phyloP scores from a whole-genome alignment of 192 early-diverging fungal genomes.

The Coemansia sp. region DNA sequence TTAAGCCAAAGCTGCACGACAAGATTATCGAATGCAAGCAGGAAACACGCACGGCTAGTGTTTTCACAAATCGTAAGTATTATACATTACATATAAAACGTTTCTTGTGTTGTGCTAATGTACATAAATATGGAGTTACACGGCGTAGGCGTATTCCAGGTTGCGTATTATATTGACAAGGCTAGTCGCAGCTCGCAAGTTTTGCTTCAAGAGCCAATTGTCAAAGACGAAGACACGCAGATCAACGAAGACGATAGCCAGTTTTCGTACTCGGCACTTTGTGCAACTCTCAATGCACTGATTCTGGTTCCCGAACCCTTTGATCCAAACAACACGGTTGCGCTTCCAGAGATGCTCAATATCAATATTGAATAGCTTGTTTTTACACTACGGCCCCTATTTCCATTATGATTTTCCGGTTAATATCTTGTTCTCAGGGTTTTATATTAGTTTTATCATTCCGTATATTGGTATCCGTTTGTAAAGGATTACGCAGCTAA shows the following conservation, averaged over 20 bases:
- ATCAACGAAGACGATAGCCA: slow-evolving; percentile 9
- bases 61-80: slow-evolving; percentile 35
- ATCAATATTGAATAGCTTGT: slow-evolving; percentile 4
- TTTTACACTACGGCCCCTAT: too few relatives aligned
- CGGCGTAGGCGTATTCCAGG: slow-evolving; percentile 33
- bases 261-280: slow-evolving; percentile 33
- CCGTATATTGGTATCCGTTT: not conserved
- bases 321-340: slow-evolving; percentile 40
- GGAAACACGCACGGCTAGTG: slow-evolving; percentile 15
- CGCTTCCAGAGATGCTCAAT: slow-evolving; percentile 15
- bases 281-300: slow-evolving; percentile 16
- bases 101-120: not conserved
- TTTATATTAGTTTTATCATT: not conserved
- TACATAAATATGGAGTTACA: not conserved
- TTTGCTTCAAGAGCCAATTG: slow-evolving; percentile 33
- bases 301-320: slow-evolving; percentile 46
- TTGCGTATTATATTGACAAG: slow-evolving; percentile 38
- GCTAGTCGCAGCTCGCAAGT: slow-evolving; percentile 14
- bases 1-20: slow-evolving; percentile 21
- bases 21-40: slow-evolving; percentile 26
- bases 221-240: slow-evolving; percentile 23
- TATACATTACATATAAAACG: not conserved
- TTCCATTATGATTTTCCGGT: too few relatives aligned
- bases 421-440: too few relatives aligned
- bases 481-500: too few relatives aligned